phyloP scores from a whole-genome alignment of 352 stramenopile genomes.

The Pythium brachiatum region DNA sequence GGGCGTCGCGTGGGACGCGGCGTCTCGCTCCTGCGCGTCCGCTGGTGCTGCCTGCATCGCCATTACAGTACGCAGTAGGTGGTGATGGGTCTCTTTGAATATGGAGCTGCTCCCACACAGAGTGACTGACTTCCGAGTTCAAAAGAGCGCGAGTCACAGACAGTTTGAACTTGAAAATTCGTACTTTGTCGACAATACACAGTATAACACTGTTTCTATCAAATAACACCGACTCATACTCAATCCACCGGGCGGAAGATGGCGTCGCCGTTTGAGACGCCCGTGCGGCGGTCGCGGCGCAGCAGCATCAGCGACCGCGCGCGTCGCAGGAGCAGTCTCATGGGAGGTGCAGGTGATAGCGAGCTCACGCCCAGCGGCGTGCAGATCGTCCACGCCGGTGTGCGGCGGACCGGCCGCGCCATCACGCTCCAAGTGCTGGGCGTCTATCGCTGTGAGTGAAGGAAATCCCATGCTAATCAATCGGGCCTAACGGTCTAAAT shows the following conservation, averaged over 20 bases:
- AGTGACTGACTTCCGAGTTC: not conserved
- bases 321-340: slow-evolving; percentile 7
- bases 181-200: not conserved
- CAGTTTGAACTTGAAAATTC: slow-evolving; percentile 9
- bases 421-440: slow-evolving; percentile 52
- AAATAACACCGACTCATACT: not conserved
- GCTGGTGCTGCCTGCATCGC: slow-evolving; percentile 7
- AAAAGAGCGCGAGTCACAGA: slow-evolving; percentile 11
- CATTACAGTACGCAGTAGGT: not conserved
- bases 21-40: not conserved
- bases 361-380: slow-evolving; percentile 42
- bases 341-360: slow-evolving; percentile 10
- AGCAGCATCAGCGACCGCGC: not conserved
- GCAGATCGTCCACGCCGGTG: slow-evolving; percentile 28
- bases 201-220: not conserved
- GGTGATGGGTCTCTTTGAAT: no score
- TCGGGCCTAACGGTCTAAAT: not conserved
- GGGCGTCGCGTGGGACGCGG: slow-evolving; percentile 2
- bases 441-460: slow-evolving; percentile 51
- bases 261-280: slow-evolving; percentile 10
- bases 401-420: slow-evolving; percentile 3
- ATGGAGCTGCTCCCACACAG: not conserved
- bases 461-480: not conserved
- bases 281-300: slow-evolving; percentile 10
- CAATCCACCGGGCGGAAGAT: not conserved